phyloP scores from a whole-genome alignment of 1,284 basidiomycete genomes.

The Trametes hirsuta region DNA sequence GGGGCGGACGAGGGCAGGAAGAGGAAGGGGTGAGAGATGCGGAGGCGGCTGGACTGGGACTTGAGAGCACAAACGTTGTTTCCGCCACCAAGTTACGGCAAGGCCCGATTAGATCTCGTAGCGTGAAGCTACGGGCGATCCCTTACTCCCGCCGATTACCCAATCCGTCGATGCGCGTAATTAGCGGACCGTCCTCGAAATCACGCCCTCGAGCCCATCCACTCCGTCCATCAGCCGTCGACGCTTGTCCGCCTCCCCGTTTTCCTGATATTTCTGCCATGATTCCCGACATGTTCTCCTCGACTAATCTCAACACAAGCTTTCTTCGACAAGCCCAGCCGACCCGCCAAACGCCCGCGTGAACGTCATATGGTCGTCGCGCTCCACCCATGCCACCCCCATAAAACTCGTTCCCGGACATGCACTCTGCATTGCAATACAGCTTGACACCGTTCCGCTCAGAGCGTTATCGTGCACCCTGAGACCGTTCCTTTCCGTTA shows the following conservation, averaged over 20 bases:
- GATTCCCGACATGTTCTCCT: not conserved
- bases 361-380: slow-evolving; percentile 5
- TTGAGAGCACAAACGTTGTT: slow-evolving; percentile 28
- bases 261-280: not conserved
- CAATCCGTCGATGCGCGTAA: slow-evolving; percentile 10
- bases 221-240: slow-evolving; percentile 4
- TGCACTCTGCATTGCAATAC: not conserved
- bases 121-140: slow-evolving; percentile 34
- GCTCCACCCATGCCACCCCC: slow-evolving; percentile 2
- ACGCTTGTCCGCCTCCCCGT: not conserved
- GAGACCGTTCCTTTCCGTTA: not conserved
- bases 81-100: slow-evolving; percentile 36
- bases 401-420: not conserved
- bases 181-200: not conserved
- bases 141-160: slow-evolving; percentile 24
- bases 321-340: not conserved
- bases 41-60: slow-evolving; percentile 11
- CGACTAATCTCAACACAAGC: not conserved
- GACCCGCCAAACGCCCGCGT: not conserved
- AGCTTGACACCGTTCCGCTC: slow-evolving; percentile 1
- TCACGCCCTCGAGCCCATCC: not conserved
- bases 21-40: slow-evolving; percentile 13
- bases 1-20: slow-evolving; percentile 4
- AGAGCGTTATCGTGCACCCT: not conserved
- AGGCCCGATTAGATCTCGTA: slow-evolving; percentile 37